Conservation (phyloP, 176 grass and related monocot species). For the Aegilops sharonensis region DNA sequence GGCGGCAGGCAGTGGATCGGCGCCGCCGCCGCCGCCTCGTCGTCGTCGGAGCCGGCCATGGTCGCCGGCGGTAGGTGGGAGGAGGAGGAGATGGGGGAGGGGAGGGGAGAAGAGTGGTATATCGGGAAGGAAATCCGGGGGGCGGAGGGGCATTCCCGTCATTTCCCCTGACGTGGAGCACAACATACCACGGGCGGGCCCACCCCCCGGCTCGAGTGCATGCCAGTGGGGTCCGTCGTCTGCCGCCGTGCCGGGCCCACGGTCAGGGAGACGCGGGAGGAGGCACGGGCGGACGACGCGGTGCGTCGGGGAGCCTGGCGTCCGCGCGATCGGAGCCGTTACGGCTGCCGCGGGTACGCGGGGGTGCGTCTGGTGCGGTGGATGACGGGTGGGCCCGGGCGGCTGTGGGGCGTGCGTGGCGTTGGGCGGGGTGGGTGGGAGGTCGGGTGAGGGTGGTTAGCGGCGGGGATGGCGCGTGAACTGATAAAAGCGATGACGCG, state of each 20-base stretch:
- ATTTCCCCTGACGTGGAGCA: not conserved
- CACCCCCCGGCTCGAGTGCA: too few species aligned
- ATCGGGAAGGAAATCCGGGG: not conserved
- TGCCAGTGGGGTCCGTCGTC: constrained; percentile 6
- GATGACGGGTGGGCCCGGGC: not conserved
- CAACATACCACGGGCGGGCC: not conserved
- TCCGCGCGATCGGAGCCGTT: not conserved
- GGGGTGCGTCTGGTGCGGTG: not conserved
- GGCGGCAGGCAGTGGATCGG: constrained; percentile 79
- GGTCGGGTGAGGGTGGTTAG: not conserved
- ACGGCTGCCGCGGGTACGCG: not conserved
- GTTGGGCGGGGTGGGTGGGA: too few species aligned
- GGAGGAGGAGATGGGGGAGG: too few species aligned
- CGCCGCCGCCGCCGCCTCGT: not conserved
- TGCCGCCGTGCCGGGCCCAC: not conserved
- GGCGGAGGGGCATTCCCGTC: not conserved
- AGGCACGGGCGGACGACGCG: rapidly evolving
- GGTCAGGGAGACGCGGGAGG: not conserved
- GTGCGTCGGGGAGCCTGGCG: not conserved
- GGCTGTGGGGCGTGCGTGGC: rapidly evolving
- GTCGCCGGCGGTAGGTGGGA: not conserved
- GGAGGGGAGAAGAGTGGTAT: not conserved
- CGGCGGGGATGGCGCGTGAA: not conserved
- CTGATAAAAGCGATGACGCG: not conserved
- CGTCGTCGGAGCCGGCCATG: constrained; percentile 20